phyloP scores from a whole-genome alignment of 331 rosid genomes.

The Pyracantha coccinea region DNA sequence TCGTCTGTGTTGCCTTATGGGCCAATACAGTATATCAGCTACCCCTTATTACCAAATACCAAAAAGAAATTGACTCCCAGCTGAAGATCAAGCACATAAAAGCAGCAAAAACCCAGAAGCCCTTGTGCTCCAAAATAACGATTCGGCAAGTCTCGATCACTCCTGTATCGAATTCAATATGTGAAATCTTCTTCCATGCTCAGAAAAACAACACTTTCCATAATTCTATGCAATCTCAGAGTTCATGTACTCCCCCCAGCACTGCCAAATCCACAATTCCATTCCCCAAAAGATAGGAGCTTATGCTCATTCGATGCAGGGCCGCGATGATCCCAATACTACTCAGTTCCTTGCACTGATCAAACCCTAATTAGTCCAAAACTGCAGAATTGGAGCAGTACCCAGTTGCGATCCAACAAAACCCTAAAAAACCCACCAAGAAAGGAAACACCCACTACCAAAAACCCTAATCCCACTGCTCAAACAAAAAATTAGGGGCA shows the following conservation, averaged over 20 bases:
- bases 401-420: slow-evolving; percentile 61
- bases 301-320: slow-evolving; percentile 35
- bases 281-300: slow-evolving; percentile 37
- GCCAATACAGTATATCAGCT: slow-evolving; percentile 32
- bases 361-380: slow-evolving; percentile 50
- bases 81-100: slow-evolving; percentile 22
- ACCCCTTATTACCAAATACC: slow-evolving; percentile 14
- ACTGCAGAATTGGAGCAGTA: slow-evolving; percentile 32
- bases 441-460: slow-evolving; percentile 19
- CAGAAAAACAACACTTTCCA: slow-evolving; percentile 25
- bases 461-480: slow-evolving; percentile 51
- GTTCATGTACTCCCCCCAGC: slow-evolving; percentile 35
- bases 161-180: slow-evolving; percentile 24
- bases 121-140: slow-evolving; percentile 4
- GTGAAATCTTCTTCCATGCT: slow-evolving; percentile 75
- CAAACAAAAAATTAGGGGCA: background rate
- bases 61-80: slow-evolving; percentile 35
- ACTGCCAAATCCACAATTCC: slow-evolving; percentile 30
- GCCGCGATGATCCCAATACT: slow-evolving; percentile 20
- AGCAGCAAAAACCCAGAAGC: slow-evolving; percentile 26
- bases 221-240: slow-evolving; percentile 43
- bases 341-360: slow-evolving; percentile 28
- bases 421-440: slow-evolving; percentile 60
- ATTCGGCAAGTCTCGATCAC: slow-evolving; percentile 33
- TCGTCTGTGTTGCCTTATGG: slow-evolving; percentile 26